Evolutionary conservation across 2,329 filamentous ascomycete species (phyloP).

Genomic region (Pezizomycotina sp.): DNA sequence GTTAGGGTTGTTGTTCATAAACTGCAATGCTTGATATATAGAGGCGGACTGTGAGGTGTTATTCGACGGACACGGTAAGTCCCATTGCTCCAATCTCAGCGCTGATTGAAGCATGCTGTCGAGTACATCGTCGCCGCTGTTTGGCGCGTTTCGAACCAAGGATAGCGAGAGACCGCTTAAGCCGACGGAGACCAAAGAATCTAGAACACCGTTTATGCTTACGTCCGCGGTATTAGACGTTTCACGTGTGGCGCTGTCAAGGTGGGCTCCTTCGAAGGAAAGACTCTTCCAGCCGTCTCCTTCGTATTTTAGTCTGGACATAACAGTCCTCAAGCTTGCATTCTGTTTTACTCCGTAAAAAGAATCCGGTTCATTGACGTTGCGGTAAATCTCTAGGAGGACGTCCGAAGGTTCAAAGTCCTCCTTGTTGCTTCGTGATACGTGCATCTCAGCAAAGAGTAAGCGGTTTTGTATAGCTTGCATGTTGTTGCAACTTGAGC

Average conservation of each 20-base stretch:
- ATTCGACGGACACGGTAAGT: constrained; percentile 55
- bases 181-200: constrained; percentile 63
- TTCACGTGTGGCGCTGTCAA: constrained; percentile 64
- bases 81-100: constrained; percentile 76
- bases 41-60: constrained; percentile 48
- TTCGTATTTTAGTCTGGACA: constrained; percentile 77
- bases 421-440: constrained; percentile 27
- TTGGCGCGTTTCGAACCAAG: constrained; percentile 52
- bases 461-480: constrained; percentile 78
- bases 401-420: constrained; percentile 44
- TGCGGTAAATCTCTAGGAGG: constrained; percentile 69
- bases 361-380: constrained; percentile 86
- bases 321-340: constrained; percentile 57
- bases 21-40: constrained; percentile 67
- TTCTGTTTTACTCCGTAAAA: constrained; percentile 82
- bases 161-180: constrained; percentile 73
- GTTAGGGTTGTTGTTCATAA: constrained; percentile 54
- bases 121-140: constrained; percentile 35
- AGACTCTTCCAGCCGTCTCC: constrained; percentile 72
- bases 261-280: constrained; percentile 76
- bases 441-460: constrained; percentile 59
- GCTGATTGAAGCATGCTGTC: constrained; percentile 66
- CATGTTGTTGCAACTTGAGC: constrained; percentile 58
- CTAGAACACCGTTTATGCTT: constrained; percentile 54
- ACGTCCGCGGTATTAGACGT: constrained; percentile 41